Base-by-base conservation (phyloP, 371 early-diverging fungal genomes). In the Syncephalis plumigaleata region DNA sequence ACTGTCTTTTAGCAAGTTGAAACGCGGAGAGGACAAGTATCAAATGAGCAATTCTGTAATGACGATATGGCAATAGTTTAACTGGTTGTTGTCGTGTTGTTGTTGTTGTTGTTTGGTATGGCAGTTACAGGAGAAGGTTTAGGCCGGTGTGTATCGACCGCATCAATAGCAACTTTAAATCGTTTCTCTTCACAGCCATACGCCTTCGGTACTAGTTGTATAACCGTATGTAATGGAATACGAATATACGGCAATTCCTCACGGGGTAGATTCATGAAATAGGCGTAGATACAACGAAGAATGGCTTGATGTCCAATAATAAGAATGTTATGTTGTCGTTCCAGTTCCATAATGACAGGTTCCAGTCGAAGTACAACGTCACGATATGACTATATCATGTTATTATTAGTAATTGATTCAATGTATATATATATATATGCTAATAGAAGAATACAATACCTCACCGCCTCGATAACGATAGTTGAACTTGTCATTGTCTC, bases 291-390 rank as follows among this genome's bases (percentile, higher is more conserved):
- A 56, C 87, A 85, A 27, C 97, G 78, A 50, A 96, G 62, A 20
- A 91, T 91, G 0, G 95, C 97, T 49, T 90, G 91, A 52, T 91
- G 91, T 23, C 84, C 91, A 57, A 96, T 82, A 48, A 98, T 91
- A 50, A 96, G 68, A 49, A 98, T 92, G 58, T 91, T 89, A 50
- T 79, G 79, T 55, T 92, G 92, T 27, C 94, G 75, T 59, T 98
- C 98, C 46, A 98, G 68, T 55, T 95, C 98, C 90, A 98, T 87
- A 50, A 95, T 98, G 31, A 96, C 83, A 0, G 91, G 91, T 60
- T 91, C 91, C 39, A 90, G 55, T 25, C 89, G 73, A 51, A 81
- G 63, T 20, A 91, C 89, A 8, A 90, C 73, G 58, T 90, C 91
- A 15, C 77, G 71, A 56, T 96, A 98, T 3, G 83, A 82, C 69